Conservation (phyloP, 148 eudicot species). For the Nyssa sinensis region DNA sequence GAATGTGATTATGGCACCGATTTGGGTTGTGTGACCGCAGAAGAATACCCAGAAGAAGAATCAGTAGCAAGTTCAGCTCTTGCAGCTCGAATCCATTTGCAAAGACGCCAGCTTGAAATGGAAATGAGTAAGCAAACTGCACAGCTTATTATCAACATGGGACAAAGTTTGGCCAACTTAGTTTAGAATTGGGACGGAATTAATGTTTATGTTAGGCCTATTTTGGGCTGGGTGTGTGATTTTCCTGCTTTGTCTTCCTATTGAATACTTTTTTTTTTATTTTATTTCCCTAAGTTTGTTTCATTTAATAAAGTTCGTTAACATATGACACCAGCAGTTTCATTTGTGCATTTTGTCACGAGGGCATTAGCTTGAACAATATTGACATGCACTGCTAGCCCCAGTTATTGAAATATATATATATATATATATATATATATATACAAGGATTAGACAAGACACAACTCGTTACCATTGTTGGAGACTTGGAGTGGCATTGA, state of each 20-base stretch:
- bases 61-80: neutral
- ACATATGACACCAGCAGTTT: neutral
- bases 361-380: neutral
- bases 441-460: too few relatives aligned
- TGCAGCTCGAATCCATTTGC: neutral
- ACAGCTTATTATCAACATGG: neutral
- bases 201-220: constrained; percentile 1
- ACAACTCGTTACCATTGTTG: too few relatives aligned
- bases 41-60: neutral
- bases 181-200: constrained; percentile 3
- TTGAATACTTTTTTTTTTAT: neutral
- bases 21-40: constrained; percentile 10
- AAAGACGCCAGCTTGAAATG: constrained; percentile 7
- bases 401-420: too few relatives aligned
- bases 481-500: too few relatives aligned
- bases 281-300: neutral
- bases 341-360: neutral
- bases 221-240: neutral
- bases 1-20: constrained; percentile 20
- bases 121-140: constrained; percentile 7
- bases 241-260: neutral
- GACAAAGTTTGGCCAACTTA: constrained; percentile 5
- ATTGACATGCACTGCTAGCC: too few relatives aligned
- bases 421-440: too few relatives aligned
- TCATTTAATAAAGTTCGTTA: neutral